Evolutionary conservation across 345 rosid species (phyloP), one percentile per base, ranked within the genome.

Genomic region (Euphorbia pulcherrima): DNA sequence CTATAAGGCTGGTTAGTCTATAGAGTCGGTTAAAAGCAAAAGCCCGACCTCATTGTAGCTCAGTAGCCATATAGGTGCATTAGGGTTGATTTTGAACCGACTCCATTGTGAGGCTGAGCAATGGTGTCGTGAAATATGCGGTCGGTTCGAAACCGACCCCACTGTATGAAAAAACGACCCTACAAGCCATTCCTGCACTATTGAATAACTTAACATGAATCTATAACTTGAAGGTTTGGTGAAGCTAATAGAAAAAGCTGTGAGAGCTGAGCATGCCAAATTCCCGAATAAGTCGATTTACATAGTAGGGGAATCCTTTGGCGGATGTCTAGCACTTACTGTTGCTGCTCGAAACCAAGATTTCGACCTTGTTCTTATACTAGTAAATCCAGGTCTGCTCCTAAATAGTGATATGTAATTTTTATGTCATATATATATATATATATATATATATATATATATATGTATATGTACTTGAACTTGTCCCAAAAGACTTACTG

Each of bases 311-410:
- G 97, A 93, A 71, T 93, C 98, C 56, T 78, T 90, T 68, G 98
- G 98, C 80, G 97, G 94, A 69, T 90, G 97, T 77, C 74, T 92
- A 60, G 96, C 92, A 59, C 92, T 92, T 62, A 87, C 88, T 56
- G 81, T 86, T 63, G 98, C 98, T 75, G 91, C 92, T 60, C 78
- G 83, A 72, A 87, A 88, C 79, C 88, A 90, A 39, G 53, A 61
- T 44, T 62, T 85, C 62, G 97, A 90, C 75, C 79, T 93, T 63
- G 85, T 90, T 40, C 41, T 90, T 47, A 50, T 90, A 77, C 81
- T 93, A 68, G 84, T 51, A 54, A 86, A 93, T 77, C 97, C 98
- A 58, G 96, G 97, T 88, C 44, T 58, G 85, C 70, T 76, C 68
- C 57, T 41, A n/a, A n/a, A n/a, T 21, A 21, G 46, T 33, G 28